Evolutionary conservation across 23 red algal species (phyloP).

Genomic region (Agarophyton chilense): DNA sequence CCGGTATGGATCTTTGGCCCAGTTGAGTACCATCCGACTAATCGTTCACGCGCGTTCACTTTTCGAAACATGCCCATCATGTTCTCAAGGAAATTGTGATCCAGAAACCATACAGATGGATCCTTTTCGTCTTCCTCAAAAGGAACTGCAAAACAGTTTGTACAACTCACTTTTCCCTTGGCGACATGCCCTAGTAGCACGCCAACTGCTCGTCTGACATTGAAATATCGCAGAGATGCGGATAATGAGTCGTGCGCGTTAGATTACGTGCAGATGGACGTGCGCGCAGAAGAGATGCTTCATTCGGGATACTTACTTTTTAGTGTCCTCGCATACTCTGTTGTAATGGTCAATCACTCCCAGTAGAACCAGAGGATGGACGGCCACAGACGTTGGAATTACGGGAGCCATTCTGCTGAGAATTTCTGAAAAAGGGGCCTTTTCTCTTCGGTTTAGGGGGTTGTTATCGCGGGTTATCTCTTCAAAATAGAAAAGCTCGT

Average conservation of each 20-base stretch:
- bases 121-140: slow-evolving; percentile 98
- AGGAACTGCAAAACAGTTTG: slow-evolving; percentile 97
- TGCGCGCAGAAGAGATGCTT: not conserved
- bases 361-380: slow-evolving; percentile 95
- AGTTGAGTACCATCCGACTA: slow-evolving; percentile 99
- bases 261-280: not conserved
- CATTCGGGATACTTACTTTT: slow-evolving; percentile 62
- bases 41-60: slow-evolving; percentile 90
- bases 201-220: slow-evolving; percentile 87
- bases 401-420: slow-evolving; percentile 30
- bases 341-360: slow-evolving; percentile 98
- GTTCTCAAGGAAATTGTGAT: slow-evolving; percentile 97
- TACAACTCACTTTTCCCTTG: slow-evolving; percentile 80
- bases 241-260: not conserved
- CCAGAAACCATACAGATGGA: slow-evolving; percentile 92
- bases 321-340: slow-evolving; percentile 85
- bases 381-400: slow-evolving; percentile 68
- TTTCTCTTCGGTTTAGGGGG: not conserved
- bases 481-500: too few relatives aligned
- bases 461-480: not conserved
- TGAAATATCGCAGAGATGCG: not conserved
- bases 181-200: slow-evolving; percentile 86
- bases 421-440: not conserved
- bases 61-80: slow-evolving; percentile 99
- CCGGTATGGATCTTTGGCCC: slow-evolving; percentile 93